A percentile compares a stretch with the other conserved stretches of the same genome.
phyloP scores from a whole-genome alignment of 2,329 filamentous ascomycete species.

The Hypocrella siamensis region DNA sequence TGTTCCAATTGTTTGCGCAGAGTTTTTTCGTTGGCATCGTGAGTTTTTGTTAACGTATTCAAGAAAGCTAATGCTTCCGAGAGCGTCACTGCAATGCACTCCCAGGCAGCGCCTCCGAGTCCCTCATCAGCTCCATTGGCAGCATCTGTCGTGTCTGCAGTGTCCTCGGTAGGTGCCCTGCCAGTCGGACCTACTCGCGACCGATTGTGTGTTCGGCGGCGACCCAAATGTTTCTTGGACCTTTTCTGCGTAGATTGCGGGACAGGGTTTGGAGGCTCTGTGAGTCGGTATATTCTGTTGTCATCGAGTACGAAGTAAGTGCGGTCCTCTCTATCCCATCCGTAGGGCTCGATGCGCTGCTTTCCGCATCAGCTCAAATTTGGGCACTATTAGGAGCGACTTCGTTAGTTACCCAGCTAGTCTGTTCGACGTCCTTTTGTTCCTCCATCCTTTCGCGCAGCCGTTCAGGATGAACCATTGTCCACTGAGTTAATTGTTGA shows the following conservation, averaged over 20 bases:
- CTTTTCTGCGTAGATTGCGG: slow-evolving; percentile 54
- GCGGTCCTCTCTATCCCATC: slow-evolving; percentile 78
- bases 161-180: slow-evolving; percentile 13
- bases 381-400: neutral
- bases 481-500: slow-evolving; percentile 81
- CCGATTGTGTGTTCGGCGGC: slow-evolving; percentile 55
- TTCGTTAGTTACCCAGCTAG: slow-evolving; percentile 51
- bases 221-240: slow-evolving; percentile 31
- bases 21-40: slow-evolving; percentile 72
- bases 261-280: slow-evolving; percentile 50
- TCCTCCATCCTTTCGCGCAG: slow-evolving; percentile 78
- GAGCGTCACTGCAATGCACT: slow-evolving; percentile 73
- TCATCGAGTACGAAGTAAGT: slow-evolving; percentile 87
- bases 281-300: slow-evolving; percentile 77
- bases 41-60: slow-evolving; percentile 54
- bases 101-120: slow-evolving; percentile 70
- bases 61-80: slow-evolving; percentile 63
- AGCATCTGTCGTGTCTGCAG: slow-evolving; percentile 14
- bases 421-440: slow-evolving; percentile 65
- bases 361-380: slow-evolving; percentile 6
- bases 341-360: slow-evolving; percentile 63
- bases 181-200: slow-evolving; percentile 35
- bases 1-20: slow-evolving; percentile 56
- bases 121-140: slow-evolving; percentile 29
- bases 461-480: slow-evolving; percentile 72